These are phyloP conservation scores for Berberis vulgaris DNA, from an alignment of 164 flowering plant species.

Conservation along the genomic window DNA sequence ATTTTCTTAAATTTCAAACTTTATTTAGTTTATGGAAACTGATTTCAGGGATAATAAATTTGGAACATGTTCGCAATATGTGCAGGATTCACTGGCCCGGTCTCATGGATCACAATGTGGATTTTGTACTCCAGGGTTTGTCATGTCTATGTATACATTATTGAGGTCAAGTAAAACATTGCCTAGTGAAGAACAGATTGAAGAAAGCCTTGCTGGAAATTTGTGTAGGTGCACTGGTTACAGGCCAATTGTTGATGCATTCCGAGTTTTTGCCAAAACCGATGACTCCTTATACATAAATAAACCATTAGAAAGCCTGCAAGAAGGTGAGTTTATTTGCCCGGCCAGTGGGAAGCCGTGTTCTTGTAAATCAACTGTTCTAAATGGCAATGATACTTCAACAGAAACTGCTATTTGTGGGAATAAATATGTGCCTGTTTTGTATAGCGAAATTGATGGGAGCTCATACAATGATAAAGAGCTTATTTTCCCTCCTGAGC, in stretches of 20 bases:
- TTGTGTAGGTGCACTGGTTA: conserved; percentile 99
- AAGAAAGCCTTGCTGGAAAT: conserved; percentile 92
- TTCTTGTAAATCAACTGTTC: conserved; percentile 50
- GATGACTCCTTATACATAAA: conserved; percentile 55
- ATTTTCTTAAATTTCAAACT: no score
- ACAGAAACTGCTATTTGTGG: conserved; percentile 10
- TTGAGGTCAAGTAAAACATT: conserved; percentile 59
- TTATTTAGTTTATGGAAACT: no score
- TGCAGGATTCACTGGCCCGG: conserved; percentile 72
- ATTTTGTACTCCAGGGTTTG: conserved; percentile 96
- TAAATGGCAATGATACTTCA: conserved; percentile 9
- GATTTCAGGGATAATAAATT: no score
- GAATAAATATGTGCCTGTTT: conserved; percentile 27
- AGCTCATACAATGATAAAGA: conserved; percentile 65
- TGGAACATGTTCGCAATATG: neutral
- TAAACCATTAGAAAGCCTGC: conserved; percentile 24
- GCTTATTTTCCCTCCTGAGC: conserved; percentile 95
- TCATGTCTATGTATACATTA: conserved; percentile 96
- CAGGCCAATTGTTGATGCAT: conserved; percentile 91
- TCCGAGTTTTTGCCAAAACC: conserved; percentile 88
- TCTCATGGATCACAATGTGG: conserved; percentile 99
- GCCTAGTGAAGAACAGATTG: conserved; percentile 82
- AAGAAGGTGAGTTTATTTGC: conserved; percentile 47
- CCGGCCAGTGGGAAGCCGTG: conserved; percentile 95
- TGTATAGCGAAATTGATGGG: conserved; percentile 69